Conservation (phyloP, 2,329 filamentous ascomycete genomes). For the Septoria linicola region DNA sequence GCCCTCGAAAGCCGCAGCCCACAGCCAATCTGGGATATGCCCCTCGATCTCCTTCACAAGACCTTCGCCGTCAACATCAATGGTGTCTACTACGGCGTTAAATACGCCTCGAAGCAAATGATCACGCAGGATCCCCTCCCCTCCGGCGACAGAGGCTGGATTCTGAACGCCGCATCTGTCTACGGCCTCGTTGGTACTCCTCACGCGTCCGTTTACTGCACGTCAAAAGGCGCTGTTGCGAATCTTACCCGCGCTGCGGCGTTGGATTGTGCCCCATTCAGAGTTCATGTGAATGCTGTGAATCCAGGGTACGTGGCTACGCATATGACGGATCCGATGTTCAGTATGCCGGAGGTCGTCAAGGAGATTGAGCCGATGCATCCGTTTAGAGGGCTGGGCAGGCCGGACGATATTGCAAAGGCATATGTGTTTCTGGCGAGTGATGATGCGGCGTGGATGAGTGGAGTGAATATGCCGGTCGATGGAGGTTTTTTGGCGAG, state of each 20-base stretch:
- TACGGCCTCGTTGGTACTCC: conserved; percentile 42
- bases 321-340: conserved; percentile 25
- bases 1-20: conserved; percentile 34
- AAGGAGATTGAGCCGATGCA: conserved; percentile 14
- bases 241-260: conserved; percentile 26
- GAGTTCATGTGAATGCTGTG: conserved; percentile 25
- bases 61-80: conserved; percentile 40
- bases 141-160: conserved; percentile 49
- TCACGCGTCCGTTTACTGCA: conserved; percentile 19
- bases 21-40: conserved; percentile 47
- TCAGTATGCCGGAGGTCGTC: conserved; percentile 3
- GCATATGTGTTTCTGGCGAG: conserved; percentile 28
- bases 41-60: conserved; percentile 49
- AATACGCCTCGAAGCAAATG: conserved; percentile 52
- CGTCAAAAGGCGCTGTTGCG: conserved; percentile 26
- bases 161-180: conserved; percentile 51
- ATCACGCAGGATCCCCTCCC: conserved; percentile 45
- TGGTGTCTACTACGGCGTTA: conserved; percentile 46
- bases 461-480: conserved; percentile 20
- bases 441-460: conserved; percentile 28
- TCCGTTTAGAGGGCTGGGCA: conserved; percentile 22
- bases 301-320: conserved; percentile 22
- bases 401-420: conserved; percentile 25
- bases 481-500: conserved; percentile 19
- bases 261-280: conserved; percentile 23